A percentile compares a stretch with the other conserved stretches of the same genome.
These are phyloP conservation scores for Podospora appendiculata DNA, from an alignment of 495 filamentous ascomycete genomes.

Conservation along the genomic window DNA sequence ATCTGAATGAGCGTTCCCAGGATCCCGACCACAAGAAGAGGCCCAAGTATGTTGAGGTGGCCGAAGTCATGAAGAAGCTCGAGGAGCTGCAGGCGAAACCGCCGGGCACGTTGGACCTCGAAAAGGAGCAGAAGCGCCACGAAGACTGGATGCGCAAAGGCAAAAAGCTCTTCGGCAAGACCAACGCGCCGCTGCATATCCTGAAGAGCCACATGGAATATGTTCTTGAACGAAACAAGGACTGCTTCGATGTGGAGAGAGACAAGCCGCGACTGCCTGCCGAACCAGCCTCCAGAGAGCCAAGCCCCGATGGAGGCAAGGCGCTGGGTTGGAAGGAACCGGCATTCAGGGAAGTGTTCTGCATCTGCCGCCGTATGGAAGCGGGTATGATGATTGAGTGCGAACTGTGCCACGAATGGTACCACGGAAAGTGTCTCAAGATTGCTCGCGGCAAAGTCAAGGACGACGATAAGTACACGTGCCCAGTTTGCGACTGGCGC, in stretches of 20 bases:
- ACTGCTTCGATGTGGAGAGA: constrained; percentile 80
- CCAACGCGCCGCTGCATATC: constrained; percentile 94
- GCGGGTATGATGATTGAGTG: constrained; percentile 99
- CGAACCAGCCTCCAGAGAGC: constrained; percentile 82
- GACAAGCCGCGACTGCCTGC: constrained; percentile 86
- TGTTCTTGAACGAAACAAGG: constrained; percentile 77
- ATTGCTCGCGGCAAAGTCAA: constrained; percentile 96
- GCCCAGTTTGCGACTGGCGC: constrained; percentile 95
- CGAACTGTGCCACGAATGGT: constrained; percentile 97
- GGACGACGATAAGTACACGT: constrained; percentile 97
- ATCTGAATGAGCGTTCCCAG: constrained; percentile 69
- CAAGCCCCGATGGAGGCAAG: constrained; percentile 60
- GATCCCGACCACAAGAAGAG: constrained; percentile 67
- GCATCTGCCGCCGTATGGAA: constrained; percentile 88
- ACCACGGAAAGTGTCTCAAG: constrained; percentile 97
- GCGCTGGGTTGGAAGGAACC: constrained; percentile 40
- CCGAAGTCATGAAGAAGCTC: constrained; percentile 78
- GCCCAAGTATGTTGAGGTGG: constrained; percentile 84
- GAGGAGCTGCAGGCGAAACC: constrained; percentile 88
- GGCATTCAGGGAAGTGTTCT: constrained; percentile 75
- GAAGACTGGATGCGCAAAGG: constrained; percentile 99
- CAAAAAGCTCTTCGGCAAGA: constrained; percentile 98
- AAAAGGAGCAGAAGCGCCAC: constrained; percentile 90
- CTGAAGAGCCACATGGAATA: constrained; percentile 89
- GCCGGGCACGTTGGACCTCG: constrained; percentile 80